Base-by-base conservation (phyloP, 2,329 filamentous ascomycete species). In the Cytospora schulzeri region DNA sequence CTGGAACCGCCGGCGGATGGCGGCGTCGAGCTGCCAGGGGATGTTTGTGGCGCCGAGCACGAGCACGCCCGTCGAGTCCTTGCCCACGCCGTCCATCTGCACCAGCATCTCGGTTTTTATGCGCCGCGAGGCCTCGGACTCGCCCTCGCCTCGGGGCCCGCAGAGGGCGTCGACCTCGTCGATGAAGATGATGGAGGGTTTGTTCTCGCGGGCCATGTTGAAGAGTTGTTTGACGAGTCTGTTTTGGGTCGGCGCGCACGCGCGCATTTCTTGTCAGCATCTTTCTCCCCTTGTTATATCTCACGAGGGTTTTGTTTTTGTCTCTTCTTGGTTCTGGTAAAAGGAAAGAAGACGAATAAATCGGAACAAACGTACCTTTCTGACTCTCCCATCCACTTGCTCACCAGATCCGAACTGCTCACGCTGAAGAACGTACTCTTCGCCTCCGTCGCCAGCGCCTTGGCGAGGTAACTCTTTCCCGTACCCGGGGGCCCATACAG, bases 341-440 rank as follows among this genome's bases (percentile, higher is more conserved):
- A 15, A 12, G 24, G 2, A 29, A 14, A 52, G 64, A 5, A 31
- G 9, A 31, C 4, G 4, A 31, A 31, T 31, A 9, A 31, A 31
- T n/a, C n/a, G n/a, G 29, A 31, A 5, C 4, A 24, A 71, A 60
- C 65, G 17, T 80, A 96, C 92, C 93, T 88, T 87, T 99, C 95
- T 83, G 91, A 96, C 79, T 99, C 95, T 81, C 95, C 95, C 95
- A 99, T 99, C 95, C 95, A 99, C 76, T 99, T 99, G 77, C 92
- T 97, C 67, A 99, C 95, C 77, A 99, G 78, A 76, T 99, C 95
- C 74, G 92, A 96, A 83, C 92, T 96, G 79, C 92, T 96, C 70
- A 99, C 94, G 74, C 93, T 97, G 85, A 99, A 99, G 76, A 99
- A 99, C 4, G 95, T 98, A 78, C 93, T 97, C 78, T 99, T 98